Conservation (phyloP, 1,139 yeast genomes). For the Pneumocystis sp. region DNA sequence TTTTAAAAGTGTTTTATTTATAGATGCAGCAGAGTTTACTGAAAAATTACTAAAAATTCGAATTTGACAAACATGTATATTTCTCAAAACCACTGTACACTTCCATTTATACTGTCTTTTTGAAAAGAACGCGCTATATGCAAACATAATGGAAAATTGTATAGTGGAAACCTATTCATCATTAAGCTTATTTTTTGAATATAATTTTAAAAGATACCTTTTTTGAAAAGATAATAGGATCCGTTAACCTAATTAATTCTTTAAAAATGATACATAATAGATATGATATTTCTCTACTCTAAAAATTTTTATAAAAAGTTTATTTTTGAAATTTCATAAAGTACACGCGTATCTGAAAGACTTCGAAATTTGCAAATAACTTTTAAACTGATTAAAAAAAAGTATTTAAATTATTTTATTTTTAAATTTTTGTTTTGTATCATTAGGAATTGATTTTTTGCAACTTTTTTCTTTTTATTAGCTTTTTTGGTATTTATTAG, state of each 20-base stretch:
- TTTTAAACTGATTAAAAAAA: background rate
- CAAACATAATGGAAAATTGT: background rate
- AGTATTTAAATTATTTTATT: background rate
- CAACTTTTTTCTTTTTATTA: background rate
- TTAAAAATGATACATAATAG: background rate
- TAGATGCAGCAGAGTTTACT: background rate
- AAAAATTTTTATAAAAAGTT: background rate
- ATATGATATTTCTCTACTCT: background rate
- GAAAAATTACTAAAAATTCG: background rate
- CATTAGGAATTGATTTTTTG: background rate
- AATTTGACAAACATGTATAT: background rate
- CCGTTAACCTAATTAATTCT: background rate
- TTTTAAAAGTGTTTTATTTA: background rate
- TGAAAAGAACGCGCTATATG: background rate
- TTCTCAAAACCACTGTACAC: background rate
- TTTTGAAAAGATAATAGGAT: background rate
- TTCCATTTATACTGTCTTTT: background rate
- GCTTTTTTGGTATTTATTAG: background rate
- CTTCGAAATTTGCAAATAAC: background rate
- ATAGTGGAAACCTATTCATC: background rate
- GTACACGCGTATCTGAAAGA: background rate
- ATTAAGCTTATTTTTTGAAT: background rate
- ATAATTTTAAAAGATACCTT: background rate
- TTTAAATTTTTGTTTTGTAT: background rate
- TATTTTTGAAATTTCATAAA: background rate